Evolutionary conservation across 31 red algal genomes (phyloP), one percentile per base, ranked within the genome.

Genomic region (Porphyra umbilicalis): DNA sequence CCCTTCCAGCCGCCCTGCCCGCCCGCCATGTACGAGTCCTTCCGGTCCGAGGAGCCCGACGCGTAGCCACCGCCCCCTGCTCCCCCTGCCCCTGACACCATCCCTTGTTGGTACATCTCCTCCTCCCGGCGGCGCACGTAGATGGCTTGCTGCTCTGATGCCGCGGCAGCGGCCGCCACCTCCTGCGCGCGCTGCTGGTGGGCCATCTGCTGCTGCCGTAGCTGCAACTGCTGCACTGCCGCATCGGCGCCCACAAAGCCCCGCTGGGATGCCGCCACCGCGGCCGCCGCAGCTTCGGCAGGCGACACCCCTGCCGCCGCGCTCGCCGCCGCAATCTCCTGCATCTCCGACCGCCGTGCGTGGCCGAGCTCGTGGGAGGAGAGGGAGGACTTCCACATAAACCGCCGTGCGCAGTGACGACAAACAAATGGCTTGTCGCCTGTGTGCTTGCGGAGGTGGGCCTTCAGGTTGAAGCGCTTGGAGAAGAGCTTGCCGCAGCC

Each of bases 351-450:
- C 13, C 89, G 79, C 25, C 89, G 84, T 3, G 79, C 77, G 83
- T 91, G 89, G 35, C 89, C 89, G 29, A 82, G 83, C 75, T 91
- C 84, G 34, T 93, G 91, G 35, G 75, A 78, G 76, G 85, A 87
- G 75, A 94, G 87, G 18, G 75, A 76, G n/a, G 87, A 89, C 80
- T 85, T 87, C 92, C 92, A 94, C 87, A 88, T 94, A 80, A 88
- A 94, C 31, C 92, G 87, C 36, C 86, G 86, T 4, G 33, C 34
- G 79, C 92, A 94, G 35, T 83, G 83, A 31, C 87, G 77, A 80
- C 92, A 94, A 18, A 84, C 85, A 81, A 94, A 94, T n/a, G 92
- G 92, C 57, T 84, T 84, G 77, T 94, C 92, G 75, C 92, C 92
- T 0, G 87, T 90, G 85, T 94, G 92, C 39, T 85, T 84, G 75